Base-by-base conservation (phyloP, 768 basidiomycete genomes). In the Lactifluus piperatus region DNA sequence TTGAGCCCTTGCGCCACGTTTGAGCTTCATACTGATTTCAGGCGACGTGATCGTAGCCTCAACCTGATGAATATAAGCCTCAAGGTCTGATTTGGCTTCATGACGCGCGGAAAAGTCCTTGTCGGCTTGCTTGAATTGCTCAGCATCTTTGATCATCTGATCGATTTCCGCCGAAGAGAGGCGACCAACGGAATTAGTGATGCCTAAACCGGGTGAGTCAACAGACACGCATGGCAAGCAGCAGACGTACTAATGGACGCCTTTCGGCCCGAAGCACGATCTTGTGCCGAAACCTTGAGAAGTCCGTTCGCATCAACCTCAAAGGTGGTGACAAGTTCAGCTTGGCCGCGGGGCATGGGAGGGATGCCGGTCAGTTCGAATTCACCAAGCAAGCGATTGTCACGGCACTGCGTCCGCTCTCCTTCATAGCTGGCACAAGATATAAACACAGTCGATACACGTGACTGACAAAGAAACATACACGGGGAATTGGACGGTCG, bases 141-240 rank as follows among this genome's bases (percentile, higher is more conserved):
- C 95, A 54, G 97, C 92, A 71, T 98, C 95, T 81, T 94, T 94
- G 81, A 98, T 97, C 97, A 98, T 98, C 77, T 98, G 94, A 70
- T 97, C 94, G 64, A 99, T 99, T 81, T 99, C 97, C 67, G 87
- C 91, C 54, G 88, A 83, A 49, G 95, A 97, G 67, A 99, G 84
- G 77, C 97, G 94, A 66, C 97, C 97, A 70, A 98, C 97, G 58
- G 94, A 98, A 84, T 97, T 99, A 76, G 93, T 94, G 75, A 97
- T 95, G 76, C 86, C 88, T 91, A 63, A 7, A 65, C 51, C 58
- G 39, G 58, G 22, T 60, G 27, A 68, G 54, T 53, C 22, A 24
- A 34, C 43, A 29, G 55, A 48, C 64, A 61, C 30, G 34, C 62
- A 9, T 29, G 54, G 32, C 34, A 47, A 20, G 30, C 22, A 54